A percentile compares a stretch with the other conserved stretches of the same genome.
Evolutionary conservation across 176 grass and related monocot genomes (phyloP).

Genomic region (Alloteropsis semialata): DNA sequence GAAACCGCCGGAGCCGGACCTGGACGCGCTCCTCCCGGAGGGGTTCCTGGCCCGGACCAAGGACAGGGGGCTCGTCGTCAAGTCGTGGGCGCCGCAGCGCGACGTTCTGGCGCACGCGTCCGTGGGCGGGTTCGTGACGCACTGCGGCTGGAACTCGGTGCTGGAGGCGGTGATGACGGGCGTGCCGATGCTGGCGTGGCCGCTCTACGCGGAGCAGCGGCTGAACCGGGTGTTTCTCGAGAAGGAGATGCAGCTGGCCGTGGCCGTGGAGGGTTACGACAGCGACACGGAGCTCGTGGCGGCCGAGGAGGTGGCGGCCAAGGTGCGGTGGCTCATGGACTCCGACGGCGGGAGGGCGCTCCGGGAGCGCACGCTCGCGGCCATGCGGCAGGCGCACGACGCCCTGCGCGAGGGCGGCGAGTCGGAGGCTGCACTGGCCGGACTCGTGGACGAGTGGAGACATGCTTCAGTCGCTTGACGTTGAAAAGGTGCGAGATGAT

Average conservation of each 20-base stretch:
- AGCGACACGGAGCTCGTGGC: conserved; percentile 14
- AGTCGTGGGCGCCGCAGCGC: conserved; percentile 65
- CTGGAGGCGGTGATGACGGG: conserved; percentile 39
- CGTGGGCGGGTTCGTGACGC: conserved; percentile 62
- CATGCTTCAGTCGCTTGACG: not conserved
- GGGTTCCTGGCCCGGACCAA: conserved; percentile 54
- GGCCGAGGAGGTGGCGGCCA: conserved; percentile 31
- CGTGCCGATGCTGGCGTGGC: conserved; percentile 53
- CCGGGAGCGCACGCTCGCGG: conserved; percentile 23
- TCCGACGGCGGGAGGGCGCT: conserved; percentile 21
- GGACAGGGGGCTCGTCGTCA: conserved; percentile 39
- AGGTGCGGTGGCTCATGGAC: conserved; percentile 45
- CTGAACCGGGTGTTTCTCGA: conserved; percentile 58
- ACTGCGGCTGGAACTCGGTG: conserved; percentile 74
- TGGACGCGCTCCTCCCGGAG: conserved; percentile 37
- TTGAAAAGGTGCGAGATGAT: not conserved
- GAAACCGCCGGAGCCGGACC: conserved; percentile 17
- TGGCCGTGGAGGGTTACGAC: conserved; percentile 44
- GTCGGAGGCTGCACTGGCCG: conserved; percentile 33
- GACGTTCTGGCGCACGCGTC: conserved; percentile 53
- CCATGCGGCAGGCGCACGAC: conserved; percentile 29
- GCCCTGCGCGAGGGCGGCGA: conserved; percentile 47
- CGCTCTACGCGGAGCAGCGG: conserved; percentile 57
- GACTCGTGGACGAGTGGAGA: conserved; percentile 32
- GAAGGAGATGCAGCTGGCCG: conserved; percentile 42